A percentile compares a stretch with the other conserved stretches of the same genome.
Conservation (phyloP, 148 eudicot genomes). For the Bassia scoparia region DNA sequence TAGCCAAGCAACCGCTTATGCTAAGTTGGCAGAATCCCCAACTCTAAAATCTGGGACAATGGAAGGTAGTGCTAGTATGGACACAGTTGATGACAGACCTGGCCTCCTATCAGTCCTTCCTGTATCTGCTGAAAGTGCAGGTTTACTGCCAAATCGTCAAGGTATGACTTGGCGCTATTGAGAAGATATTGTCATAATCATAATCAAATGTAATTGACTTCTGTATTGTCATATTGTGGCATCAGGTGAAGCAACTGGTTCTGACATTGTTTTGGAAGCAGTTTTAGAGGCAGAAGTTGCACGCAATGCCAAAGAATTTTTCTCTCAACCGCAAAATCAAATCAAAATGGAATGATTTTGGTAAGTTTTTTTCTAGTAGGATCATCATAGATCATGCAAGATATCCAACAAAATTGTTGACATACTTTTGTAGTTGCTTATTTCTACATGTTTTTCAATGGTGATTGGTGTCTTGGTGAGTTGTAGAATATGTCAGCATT, state of each 20-base stretch:
- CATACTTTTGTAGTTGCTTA: neutral
- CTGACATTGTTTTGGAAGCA: conserved; percentile 85
- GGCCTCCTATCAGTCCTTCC: conserved; percentile 77
- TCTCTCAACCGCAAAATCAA: conserved; percentile 62
- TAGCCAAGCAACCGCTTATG: conserved; percentile 68
- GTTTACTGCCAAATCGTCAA: conserved; percentile 59
- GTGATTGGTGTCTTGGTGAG: neutral
- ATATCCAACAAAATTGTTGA: neutral
- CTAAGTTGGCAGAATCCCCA: conserved; percentile 64
- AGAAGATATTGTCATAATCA: neutral
- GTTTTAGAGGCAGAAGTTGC: conserved; percentile 94
- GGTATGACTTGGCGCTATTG: conserved; percentile 36
- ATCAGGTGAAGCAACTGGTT: conserved; percentile 65
- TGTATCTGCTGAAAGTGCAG: conserved; percentile 87
- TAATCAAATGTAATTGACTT: neutral
- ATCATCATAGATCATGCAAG: neutral
- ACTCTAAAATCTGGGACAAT: conserved; percentile 27
- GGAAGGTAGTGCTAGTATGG: conserved; percentile 25
- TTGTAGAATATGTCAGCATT: neutral
- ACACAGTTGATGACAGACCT: conserved; percentile 53
- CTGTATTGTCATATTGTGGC: conserved; percentile 22
- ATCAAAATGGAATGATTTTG: conserved; percentile 36
- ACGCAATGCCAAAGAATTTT: conserved; percentile 77
- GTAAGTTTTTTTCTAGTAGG: conserved; percentile 6
- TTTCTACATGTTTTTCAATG: neutral